Evolutionary conservation across 768 basidiomycete genomes (phyloP).

Genomic region (Botryobasidium botryosum): DNA sequence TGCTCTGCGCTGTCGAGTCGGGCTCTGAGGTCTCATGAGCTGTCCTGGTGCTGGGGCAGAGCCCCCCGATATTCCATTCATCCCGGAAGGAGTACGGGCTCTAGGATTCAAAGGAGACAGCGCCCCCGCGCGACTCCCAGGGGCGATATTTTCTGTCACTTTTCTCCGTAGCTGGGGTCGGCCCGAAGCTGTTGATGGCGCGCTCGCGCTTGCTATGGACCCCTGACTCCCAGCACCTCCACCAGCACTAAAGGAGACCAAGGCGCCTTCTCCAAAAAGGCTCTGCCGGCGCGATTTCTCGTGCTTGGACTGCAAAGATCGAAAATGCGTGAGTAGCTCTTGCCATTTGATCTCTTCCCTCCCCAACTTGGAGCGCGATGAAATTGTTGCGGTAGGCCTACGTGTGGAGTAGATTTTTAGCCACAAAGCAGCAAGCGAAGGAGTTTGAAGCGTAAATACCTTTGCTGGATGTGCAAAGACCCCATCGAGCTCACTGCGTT

Average conservation of each 20-base stretch:
- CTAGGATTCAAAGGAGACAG: constrained; percentile 63
- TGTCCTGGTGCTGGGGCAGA: too few relatives aligned
- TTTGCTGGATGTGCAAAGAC: constrained; percentile 52
- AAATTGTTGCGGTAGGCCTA: constrained; percentile 4
- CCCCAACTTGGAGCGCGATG: constrained; percentile 57
- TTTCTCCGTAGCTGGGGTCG: constrained; percentile 38
- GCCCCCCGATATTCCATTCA: too few relatives aligned
- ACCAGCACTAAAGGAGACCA: too few relatives aligned
- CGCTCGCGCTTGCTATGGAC: not conserved
- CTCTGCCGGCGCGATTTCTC: constrained; percentile 78
- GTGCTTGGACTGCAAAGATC: constrained; percentile 72
- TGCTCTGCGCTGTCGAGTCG: too few relatives aligned
- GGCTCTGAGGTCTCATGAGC: too few relatives aligned
- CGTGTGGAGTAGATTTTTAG: not conserved
- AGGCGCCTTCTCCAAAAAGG: constrained; percentile 39
- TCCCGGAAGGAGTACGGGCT: constrained; percentile 18
- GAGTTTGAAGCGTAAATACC: not conserved
- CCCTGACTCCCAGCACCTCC: not conserved
- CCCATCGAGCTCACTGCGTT: constrained; percentile 92
- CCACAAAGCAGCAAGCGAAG: constrained; percentile 13
- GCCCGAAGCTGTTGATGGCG: constrained; percentile 15
- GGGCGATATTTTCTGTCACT: constrained; percentile 33
- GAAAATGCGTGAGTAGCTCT: constrained; percentile 84
- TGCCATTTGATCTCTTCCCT: constrained; percentile 96
- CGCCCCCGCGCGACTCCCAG: constrained; percentile 15